A percentile compares a stretch with the other conserved stretches of the same genome.
Evolutionary conservation across 768 basidiomycete species (phyloP).

Genomic region (Mycena kentingensis): DNA sequence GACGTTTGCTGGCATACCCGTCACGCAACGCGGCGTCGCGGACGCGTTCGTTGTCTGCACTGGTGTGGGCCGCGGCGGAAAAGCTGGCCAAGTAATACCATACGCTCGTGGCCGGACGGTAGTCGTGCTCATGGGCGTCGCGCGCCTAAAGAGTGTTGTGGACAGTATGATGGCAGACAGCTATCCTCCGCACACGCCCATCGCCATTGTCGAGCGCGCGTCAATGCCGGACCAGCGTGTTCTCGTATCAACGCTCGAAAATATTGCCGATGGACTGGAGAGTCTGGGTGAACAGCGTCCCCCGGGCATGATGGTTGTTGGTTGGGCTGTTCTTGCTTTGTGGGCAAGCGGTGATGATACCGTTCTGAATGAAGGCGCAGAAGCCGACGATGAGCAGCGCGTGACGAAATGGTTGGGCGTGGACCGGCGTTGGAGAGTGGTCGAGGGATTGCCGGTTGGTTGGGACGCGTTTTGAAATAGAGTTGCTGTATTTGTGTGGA

Average conservation of each 20-base stretch:
- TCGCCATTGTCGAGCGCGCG: constrained; percentile 94
- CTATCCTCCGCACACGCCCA: constrained; percentile 79
- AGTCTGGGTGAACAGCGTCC: constrained; percentile 84
- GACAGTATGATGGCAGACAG: constrained; percentile 50
- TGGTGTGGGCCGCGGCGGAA: constrained; percentile 87
- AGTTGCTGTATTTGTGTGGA: too few relatives aligned
- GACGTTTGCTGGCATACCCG: constrained; percentile 85
- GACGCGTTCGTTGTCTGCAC: constrained; percentile 91
- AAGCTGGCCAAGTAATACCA: constrained; percentile 79
- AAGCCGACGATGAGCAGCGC: constrained; percentile 45
- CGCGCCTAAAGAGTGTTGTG: constrained; percentile 74
- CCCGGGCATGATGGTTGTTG: constrained; percentile 95
- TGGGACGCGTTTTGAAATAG: constrained; percentile 37
- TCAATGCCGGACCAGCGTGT: constrained; percentile 91
- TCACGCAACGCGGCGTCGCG: constrained; percentile 93
- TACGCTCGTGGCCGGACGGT: constrained; percentile 83
- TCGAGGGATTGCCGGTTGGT: constrained; percentile 59
- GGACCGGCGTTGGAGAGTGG: constrained; percentile 57
- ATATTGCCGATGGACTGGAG: constrained; percentile 71
- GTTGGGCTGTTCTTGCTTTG: constrained; percentile 85
- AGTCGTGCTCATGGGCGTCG: constrained; percentile 93
- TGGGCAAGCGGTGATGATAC: constrained; percentile 70
- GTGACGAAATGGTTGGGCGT: constrained; percentile 64
- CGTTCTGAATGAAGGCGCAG: constrained; percentile 64
- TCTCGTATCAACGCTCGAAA: constrained; percentile 72